Evolutionary conservation across 1,284 basidiomycete species (phyloP), one percentile per base, ranked within the genome.

Genomic region (Ceratobasidium sp.): DNA sequence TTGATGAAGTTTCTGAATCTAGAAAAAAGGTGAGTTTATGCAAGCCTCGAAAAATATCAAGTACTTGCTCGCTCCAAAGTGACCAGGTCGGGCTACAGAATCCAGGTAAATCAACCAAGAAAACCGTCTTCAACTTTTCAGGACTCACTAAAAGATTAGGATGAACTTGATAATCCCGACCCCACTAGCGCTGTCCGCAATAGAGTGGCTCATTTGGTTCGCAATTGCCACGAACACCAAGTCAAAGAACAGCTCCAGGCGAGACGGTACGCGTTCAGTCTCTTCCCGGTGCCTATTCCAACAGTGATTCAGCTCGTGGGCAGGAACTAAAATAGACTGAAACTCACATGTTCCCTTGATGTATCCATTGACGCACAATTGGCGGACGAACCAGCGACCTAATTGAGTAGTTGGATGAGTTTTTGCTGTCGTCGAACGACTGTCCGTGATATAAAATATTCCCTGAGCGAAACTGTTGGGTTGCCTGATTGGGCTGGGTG

Each of bases 161-260:
- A 79, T 49, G 54, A 77, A 78, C n/a, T 75, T 74, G 0, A 73
- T 72, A n/a, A 78, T 59, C 6, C 77, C 76, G 23, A 71, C 61
- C 0, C 76, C 73, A 4, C 76, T 76, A 26, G 76, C 44, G 30
- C 14, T 71, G 64, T 43, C 54, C 11, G 77, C 73, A 38, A 81
- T 81, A 16, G 79, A 80, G 38, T 82, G 81, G 49, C 80, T 79
- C 14, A 82, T 78, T 57, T 82, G 80, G 74, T 82, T 82, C 21
- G 81, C 80, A 46, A 83, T 80, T 11, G 80, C 82, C 21, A 83
- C 82, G 71, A 81, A 83, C 1, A 82, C 73, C 41, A 83, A 76
- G 73, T 83, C 82, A 67, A 82, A 82, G 78, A 83, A 82, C 11
- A 83, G 79, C 76, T 83, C 80, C 67, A 82, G 79, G 59, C 73